Base-by-base conservation (phyloP, 352 stramenopile genomes). In the Phytophthora cryptogea region DNA sequence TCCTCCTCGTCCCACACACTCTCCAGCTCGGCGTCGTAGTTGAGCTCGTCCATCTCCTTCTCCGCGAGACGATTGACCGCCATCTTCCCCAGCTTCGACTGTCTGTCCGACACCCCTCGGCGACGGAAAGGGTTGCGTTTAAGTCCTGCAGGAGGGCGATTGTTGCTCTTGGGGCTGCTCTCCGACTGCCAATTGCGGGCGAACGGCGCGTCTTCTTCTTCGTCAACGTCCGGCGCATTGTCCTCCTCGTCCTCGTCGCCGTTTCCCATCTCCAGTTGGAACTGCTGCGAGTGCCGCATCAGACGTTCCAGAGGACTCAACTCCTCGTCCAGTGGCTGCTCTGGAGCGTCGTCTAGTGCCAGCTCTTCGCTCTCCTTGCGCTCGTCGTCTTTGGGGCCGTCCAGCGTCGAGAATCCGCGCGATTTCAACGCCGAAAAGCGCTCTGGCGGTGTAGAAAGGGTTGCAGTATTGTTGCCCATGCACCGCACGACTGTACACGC, bases 1-100 rank as follows among this genome's bases (percentile, higher is more conserved):
- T 72, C 52, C 2, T 62, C 32, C 16, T 66, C 59, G 16, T 54
- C 46, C 64, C 77, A 74, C n/a, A 85, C 58, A 23, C 65, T 70
- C 57, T 82, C 79, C 26, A 94, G 67, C 35, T 78, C 78, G n/a
- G 85, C 66, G 43, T 90, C 82, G 56, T 88, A 94, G 68, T 94
- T 74, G 26, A 94, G 62, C 27, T 88, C 74, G 8, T 86, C 71
- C 47, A 60, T 57, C 30, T 76, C 68, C 17, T 67, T 73, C 0
- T 46, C 14, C 5, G 54, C 32, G 6, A 74, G 10, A 3, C 46
- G 59, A 36, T 52, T 45, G 40, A 47, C 50, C 23, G 68, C 68
- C 17, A 30, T 45, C 50, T 17, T 54, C 1, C 63, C 67, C 10
- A 72, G 39, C 26, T 59, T 20, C 13, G 28, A 47, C 36, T 72